These are phyloP conservation scores for Myriosclerotinia duriaeana DNA, from an alignment of 2,329 filamentous ascomycete species.

Conservation along the genomic window DNA sequence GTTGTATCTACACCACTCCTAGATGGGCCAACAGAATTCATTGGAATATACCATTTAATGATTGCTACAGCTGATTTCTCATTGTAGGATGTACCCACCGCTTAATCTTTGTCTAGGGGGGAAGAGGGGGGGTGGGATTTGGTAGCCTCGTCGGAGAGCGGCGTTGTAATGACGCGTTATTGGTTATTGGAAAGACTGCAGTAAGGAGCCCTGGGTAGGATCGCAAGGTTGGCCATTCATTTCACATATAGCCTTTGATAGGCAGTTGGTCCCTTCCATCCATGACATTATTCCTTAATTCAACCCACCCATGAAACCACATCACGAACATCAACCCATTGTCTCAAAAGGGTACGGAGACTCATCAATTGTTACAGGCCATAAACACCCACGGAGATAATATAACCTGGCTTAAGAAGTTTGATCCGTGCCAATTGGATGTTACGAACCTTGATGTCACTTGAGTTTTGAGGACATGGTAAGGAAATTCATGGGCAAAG, in stretches of 20 bases:
- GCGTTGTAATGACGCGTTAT: conserved; percentile 15
- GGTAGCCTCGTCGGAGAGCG: conserved; percentile 23
- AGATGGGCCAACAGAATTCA: too few relatives aligned
- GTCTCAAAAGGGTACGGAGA: conserved; percentile 12
- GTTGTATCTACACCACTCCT: too few relatives aligned
- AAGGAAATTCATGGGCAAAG: conserved; percentile 2
- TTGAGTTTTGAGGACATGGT: conserved; percentile 1
- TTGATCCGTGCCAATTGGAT: conserved; percentile 15
- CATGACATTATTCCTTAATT: conserved; percentile 10
- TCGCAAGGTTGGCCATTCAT: conserved; percentile 6
- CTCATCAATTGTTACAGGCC: conserved; percentile 9
- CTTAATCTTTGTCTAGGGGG: too few relatives aligned
- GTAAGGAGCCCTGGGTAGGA: not conserved
- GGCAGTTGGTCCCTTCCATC: conserved; percentile 19
- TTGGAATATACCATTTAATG: too few relatives aligned
- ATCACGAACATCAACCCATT: conserved; percentile 17
- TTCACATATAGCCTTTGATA: not conserved
- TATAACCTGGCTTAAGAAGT: not conserved
- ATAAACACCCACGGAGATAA: not conserved
- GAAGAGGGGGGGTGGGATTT: not conserved
- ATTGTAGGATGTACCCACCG: too few relatives aligned
- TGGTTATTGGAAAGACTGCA: conserved; percentile 13
- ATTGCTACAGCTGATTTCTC: too few relatives aligned
- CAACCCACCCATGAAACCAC: conserved; percentile 2
- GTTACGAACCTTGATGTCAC: not conserved